Conservation (phyloP, 306 rosid species). For the Dryas octopetala region DNA sequence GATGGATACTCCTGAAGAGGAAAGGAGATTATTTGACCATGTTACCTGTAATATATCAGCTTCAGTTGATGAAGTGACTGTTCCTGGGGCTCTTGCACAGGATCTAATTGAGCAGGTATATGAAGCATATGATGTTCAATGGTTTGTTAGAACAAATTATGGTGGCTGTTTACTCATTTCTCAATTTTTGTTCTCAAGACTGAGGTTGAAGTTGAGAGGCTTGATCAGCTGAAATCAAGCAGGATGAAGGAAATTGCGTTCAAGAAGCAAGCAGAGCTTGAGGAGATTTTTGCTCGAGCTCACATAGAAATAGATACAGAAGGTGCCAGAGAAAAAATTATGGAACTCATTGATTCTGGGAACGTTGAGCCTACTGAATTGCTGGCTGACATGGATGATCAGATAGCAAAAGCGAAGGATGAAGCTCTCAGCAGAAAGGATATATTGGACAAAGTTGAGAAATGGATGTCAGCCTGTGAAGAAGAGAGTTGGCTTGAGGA, state of each 20-base stretch:
- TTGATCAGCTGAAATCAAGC: conserved; percentile 93
- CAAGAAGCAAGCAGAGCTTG: conserved; percentile 91
- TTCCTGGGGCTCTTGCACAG: conserved; percentile 93
- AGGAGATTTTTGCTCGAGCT: conserved; percentile 77
- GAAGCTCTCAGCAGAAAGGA: conserved; percentile 95
- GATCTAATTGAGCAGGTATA: conserved; percentile 91
- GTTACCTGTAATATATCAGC: conserved; percentile 95
- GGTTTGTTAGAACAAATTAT: conserved; percentile 11
- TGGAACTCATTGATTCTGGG: conserved; percentile 86
- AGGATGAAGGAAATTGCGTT: conserved; percentile 99
- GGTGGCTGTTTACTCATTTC: conserved; percentile 21
- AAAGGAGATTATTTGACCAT: conserved; percentile 87
- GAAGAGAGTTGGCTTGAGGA: conserved; percentile 99
- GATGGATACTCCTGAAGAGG: conserved; percentile 93
- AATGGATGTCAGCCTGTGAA: conserved; percentile 99
- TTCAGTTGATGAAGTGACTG: conserved; percentile 93
- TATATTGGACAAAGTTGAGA: conserved; percentile 98
- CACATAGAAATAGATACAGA: conserved; percentile 89
- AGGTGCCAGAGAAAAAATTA: conserved; percentile 83
- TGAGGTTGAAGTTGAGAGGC: conserved; percentile 98
- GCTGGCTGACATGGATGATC: conserved; percentile 93
- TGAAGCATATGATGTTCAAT: conserved; percentile 18
- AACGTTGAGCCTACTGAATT: conserved; percentile 80
- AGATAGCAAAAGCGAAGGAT: conserved; percentile 85
- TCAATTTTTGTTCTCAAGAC: conserved; percentile 49